Conservation (phyloP, 345 rosid species). For the Nasturtium officinale region DNA sequence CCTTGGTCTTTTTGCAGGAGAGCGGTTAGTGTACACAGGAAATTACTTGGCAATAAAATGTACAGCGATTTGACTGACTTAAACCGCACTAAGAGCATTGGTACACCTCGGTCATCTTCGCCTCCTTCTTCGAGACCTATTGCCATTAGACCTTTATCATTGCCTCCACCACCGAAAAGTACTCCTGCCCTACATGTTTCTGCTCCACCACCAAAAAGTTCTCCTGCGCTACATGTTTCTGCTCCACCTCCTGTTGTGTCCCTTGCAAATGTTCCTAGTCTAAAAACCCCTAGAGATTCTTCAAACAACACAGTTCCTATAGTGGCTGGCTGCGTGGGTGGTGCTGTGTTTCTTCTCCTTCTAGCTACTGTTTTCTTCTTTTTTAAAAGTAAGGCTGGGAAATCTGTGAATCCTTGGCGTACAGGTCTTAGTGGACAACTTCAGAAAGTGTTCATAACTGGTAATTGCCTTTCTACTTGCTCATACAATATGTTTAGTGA, state of each 20-base stretch:
- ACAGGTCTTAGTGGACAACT: slow-evolving; percentile 96
- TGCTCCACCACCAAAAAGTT: neutral
- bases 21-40: slow-evolving; percentile 30
- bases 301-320: slow-evolving; percentile 19
- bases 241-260: slow-evolving; percentile 34
- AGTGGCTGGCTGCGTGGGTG: slow-evolving; percentile 45
- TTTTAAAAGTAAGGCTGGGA: slow-evolving; percentile 66
- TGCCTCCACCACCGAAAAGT: slow-evolving; percentile 16
- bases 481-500: neutral
- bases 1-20: slow-evolving; percentile 24
- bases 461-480: slow-evolving; percentile 41
- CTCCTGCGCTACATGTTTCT: slow-evolving; percentile 10
- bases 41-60: slow-evolving; percentile 24
- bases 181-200: no score
- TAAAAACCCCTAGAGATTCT: slow-evolving; percentile 12
- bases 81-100: neutral
- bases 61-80: neutral
- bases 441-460: slow-evolving; percentile 87
- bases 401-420: slow-evolving; percentile 84
- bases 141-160: neutral
- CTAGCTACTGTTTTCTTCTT: slow-evolving; percentile 48
- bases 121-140: neutral
- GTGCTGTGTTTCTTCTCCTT: slow-evolving; percentile 41
- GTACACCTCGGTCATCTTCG: slow-evolving; percentile 23
- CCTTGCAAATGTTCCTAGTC: slow-evolving; percentile 1